phyloP scores from a whole-genome alignment of 2,329 filamentous ascomycete genomes.

The Pochonia chlamydosporia region DNA sequence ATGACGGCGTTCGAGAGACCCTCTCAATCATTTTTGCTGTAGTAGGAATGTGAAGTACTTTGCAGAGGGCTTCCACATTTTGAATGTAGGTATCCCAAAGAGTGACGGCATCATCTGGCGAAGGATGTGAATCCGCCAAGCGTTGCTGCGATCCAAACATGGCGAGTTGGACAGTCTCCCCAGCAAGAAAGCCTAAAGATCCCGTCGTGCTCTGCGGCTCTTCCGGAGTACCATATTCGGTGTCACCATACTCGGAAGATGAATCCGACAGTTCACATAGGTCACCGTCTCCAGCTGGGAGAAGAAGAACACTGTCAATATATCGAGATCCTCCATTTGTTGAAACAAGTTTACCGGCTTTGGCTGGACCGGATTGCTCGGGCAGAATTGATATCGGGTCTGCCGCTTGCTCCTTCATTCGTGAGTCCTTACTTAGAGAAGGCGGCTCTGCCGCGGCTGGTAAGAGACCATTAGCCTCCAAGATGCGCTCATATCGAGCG shows the following conservation, averaged over 20 bases:
- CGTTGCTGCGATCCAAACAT: constrained; percentile 1
- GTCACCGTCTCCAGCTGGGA: constrained; percentile 3
- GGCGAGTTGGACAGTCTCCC: neutral
- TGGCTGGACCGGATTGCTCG: neutral
- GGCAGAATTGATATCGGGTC: neutral
- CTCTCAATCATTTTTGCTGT: constrained; percentile 13
- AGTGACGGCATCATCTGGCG: constrained; percentile 13
- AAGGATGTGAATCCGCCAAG: constrained; percentile 16
- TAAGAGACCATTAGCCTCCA: constrained; percentile 28
- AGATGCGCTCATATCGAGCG: constrained; percentile 32
- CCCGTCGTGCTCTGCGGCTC: neutral
- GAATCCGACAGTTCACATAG: constrained; percentile 6
- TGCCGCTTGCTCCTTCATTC: neutral
- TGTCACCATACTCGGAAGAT: neutral
- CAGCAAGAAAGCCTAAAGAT: neutral
- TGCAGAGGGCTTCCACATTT: constrained; percentile 19
- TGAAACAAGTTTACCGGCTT: constrained; percentile 16
- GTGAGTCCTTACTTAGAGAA: neutral
- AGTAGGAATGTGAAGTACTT: constrained; percentile 19
- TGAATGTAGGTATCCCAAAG: constrained; percentile 19
- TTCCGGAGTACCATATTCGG: neutral
- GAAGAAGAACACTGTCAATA: constrained; percentile 26
- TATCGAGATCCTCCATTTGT: constrained; percentile 32
- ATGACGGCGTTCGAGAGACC: constrained; percentile 12
- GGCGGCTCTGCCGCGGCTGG: neutral